Conservation (phyloP, 23 red algal species). For the Agarophyton chilense region DNA sequence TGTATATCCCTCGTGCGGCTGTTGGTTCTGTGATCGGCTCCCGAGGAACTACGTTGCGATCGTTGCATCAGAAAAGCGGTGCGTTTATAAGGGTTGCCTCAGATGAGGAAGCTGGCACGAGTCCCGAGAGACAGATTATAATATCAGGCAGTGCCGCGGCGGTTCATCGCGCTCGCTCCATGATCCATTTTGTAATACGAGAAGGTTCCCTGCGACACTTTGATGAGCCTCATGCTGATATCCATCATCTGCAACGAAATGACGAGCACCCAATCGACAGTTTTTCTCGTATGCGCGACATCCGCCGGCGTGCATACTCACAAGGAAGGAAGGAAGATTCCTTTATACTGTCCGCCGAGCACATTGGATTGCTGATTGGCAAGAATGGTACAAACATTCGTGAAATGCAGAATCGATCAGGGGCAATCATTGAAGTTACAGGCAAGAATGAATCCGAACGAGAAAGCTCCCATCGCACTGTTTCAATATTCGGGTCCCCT, state of each 20-base stretch:
- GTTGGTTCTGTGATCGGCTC: conserved; percentile 82
- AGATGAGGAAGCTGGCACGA: conserved; percentile 59
- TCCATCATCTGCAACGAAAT: background rate
- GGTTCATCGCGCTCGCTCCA: conserved; percentile 56
- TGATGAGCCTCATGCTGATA: background rate
- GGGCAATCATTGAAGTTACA: conserved; percentile 75
- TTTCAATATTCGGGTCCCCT: conserved; percentile 23
- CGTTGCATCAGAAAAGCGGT: conserved; percentile 62
- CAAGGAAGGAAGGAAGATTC: conserved; percentile 42
- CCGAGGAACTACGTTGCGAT: conserved; percentile 58
- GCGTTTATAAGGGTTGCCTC: conserved; percentile 71
- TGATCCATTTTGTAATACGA: conserved; percentile 64
- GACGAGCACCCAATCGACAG: background rate
- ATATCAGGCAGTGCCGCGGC: conserved; percentile 51
- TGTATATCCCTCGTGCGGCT: conserved; percentile 62
- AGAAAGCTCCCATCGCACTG: conserved; percentile 31
- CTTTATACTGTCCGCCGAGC: conserved; percentile 62
- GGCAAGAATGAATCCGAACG: conserved; percentile 70
- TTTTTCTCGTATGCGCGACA: background rate
- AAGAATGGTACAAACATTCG: conserved; percentile 74
- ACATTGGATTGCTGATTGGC: conserved; percentile 84
- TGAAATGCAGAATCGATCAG: conserved; percentile 78
- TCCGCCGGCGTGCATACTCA: background rate
- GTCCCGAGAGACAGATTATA: conserved; percentile 64
- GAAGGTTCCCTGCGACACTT: conserved; percentile 47